A percentile compares a stretch with the other conserved stretches of the same genome.
Conservation (phyloP, 2,329 filamentous ascomycete genomes). For the Talaromyces sp. region DNA sequence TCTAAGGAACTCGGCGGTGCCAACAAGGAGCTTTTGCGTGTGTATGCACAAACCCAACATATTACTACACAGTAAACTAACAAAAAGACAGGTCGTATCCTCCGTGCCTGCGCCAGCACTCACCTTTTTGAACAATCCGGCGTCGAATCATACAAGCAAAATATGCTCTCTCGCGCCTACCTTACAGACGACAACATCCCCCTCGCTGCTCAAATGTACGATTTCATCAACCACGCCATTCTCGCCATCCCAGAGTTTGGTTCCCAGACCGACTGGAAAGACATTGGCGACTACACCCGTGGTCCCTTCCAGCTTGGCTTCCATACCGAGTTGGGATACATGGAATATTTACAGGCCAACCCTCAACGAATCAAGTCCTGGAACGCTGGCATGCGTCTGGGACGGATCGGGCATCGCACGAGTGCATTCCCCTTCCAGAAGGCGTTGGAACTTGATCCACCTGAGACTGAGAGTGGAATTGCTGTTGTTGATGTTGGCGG, state of each 20-base stretch:
- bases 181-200: neutral
- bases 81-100: neutral
- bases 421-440: slow-evolving; percentile 31
- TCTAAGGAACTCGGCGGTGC: neutral
- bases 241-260: slow-evolving; percentile 26
- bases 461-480: slow-evolving; percentile 15
- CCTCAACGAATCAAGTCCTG: slow-evolving; percentile 31
- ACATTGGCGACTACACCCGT: slow-evolving; percentile 25
- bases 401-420: slow-evolving; percentile 34
- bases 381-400: slow-evolving; percentile 42
- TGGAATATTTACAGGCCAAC: slow-evolving; percentile 26
- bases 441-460: slow-evolving; percentile 18
- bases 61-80: neutral
- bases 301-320: slow-evolving; percentile 27
- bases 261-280: slow-evolving; percentile 25
- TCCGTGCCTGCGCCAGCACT: neutral
- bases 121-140: neutral
- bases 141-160: neutral
- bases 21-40: neutral
- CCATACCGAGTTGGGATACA: slow-evolving; percentile 25
- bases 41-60: neutral
- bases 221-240: slow-evolving; percentile 24
- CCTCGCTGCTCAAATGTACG: neutral
- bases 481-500: slow-evolving; percentile 24
- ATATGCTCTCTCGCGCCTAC: neutral